Conservation (phyloP, 805 yeast species). For the Suhomyces emberorum region DNA sequence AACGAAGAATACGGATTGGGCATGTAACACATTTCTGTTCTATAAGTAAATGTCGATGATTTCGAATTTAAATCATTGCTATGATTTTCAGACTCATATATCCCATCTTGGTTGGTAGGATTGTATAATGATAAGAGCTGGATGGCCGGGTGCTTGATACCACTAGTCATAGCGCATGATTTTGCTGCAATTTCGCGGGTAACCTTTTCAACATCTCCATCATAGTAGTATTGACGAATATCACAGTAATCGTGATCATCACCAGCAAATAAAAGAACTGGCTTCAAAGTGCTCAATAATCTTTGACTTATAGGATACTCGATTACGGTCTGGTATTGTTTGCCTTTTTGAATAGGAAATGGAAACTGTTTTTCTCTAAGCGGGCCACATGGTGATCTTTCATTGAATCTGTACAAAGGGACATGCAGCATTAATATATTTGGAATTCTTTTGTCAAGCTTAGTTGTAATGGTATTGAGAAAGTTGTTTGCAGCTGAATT, state of each 20-base stretch:
- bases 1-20: slow-evolving; percentile 48
- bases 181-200: slow-evolving; percentile 76
- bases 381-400: slow-evolving; percentile 67
- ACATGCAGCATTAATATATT: slow-evolving; percentile 80
- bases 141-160: slow-evolving; percentile 79
- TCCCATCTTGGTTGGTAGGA: slow-evolving; percentile 26
- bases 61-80: not conserved
- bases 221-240: slow-evolving; percentile 47
- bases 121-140: slow-evolving; percentile 71
- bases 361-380: slow-evolving; percentile 60
- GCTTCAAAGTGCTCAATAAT: slow-evolving; percentile 57
- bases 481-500: slow-evolving; percentile 53
- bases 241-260: slow-evolving; percentile 98
- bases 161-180: slow-evolving; percentile 91
- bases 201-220: slow-evolving; percentile 14
- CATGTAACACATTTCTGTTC: slow-evolving; percentile 52
- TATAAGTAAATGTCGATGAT: slow-evolving; percentile 15
- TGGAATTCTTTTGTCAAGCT: slow-evolving; percentile 41
- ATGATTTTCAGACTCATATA: no score
- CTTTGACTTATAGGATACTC: slow-evolving; percentile 56
- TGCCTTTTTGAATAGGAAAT: slow-evolving; percentile 72
- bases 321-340: slow-evolving; percentile 88
- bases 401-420: slow-evolving; percentile 73
- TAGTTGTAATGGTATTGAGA: slow-evolving; percentile 33
- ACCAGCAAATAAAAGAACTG: slow-evolving; percentile 76